Evolutionary conservation across 2,329 filamentous ascomycete species (phyloP), one percentile per base, ranked within the genome.

Genomic region (Claviceps pazoutovae): DNA sequence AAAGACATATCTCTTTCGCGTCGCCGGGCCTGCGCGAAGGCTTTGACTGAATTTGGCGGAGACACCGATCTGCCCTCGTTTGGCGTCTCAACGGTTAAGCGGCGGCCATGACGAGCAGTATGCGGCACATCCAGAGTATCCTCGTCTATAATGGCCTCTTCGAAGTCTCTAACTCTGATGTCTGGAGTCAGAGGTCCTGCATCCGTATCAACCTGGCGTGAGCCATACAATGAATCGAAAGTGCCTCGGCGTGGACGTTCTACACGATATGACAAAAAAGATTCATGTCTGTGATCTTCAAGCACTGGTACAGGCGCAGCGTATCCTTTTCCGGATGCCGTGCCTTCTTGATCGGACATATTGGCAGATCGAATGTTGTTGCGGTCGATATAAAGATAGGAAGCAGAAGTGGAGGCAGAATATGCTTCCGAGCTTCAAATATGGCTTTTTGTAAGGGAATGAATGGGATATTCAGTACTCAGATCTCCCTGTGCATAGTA

Each of bases 21-120:
- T 54, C 88, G 86, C 49, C 88, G 84, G 51, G 88, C 87, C 61
- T 93, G 87, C 17, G 93, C 93, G 67, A 98, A 98, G 4, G 93
- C 93, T 66, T 97, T 95, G 49, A 98, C 89, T 0, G 93, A 98
- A 67, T 96, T 98, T 7, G 93, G 93, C 11, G 91, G 91, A 5
- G 93, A 97, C 2, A 80, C 72, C 1, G 87, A 88, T 51, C 88
- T 78, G 47, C 78, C 80, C 21, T 79, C 76, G 23, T 71, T 66
- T 46, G 73, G 66, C 1, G 78, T 79, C 36, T 75, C 75, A 51
- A 84, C 71, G 49, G 78, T 78, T 52, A 76, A 73, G 52, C 78
- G 75, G 16, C 79, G 78, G 53, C 69, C 71, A 39, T 70, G 74
- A 6, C 69, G 66, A 36, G 62, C 58, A 17, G 63, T 64, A 6